Evolutionary conservation across 2,329 filamentous ascomycete genomes (phyloP), one percentile per base, ranked within the genome.

Genomic region (Paramyrothecium roridum): DNA sequence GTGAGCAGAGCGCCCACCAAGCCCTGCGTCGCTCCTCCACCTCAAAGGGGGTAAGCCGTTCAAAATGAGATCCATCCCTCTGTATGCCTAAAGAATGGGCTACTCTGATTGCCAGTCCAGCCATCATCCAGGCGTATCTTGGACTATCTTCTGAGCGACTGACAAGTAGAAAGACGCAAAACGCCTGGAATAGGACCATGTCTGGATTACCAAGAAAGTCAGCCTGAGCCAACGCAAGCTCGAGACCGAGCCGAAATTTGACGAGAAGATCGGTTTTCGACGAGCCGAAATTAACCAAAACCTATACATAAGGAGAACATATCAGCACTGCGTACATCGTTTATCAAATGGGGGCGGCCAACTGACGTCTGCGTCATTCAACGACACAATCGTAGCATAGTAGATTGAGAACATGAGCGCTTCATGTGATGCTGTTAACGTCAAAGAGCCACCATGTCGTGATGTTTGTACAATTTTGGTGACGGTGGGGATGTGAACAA

Each of bases 111-210:
- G 81, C 79, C 1, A 88, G 75, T 0, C 85, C 86, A 0, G 83
- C 85, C 59, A 89, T 72, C 40, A 84, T 83, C 84, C 86, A 89
- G 6, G 83, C 77, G 3, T 84, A 82, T 4, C 77, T 65, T 52
- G 81, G 67, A 61, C 78, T 78, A 43, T 83, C 80, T 45, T 80
- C 75, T 12, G 76, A 74, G 17, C 80, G 76, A 11, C 82, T 76
- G 1, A 81, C 71, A 3, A 81, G 73, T 6, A 88, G 73, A 57
- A 84, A 87, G 0, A 89, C 71, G 2, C 80, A 70, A 53, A 87
- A 80, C 0, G 85, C 84, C 65, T 89, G 86, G 1, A 88, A 68
- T 0, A 86, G 78, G 7, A 80, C 74, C 1, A 88, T 57, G 46
- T 88, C 82, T 0, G 83, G 82, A 0, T 80, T 79, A 26, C 78